Percentiles rank a stretch among this genome's conserved stretches.
These are phyloP conservation scores for Arachis hypogaea DNA, from an alignment of 306 rosid species.

Conservation along the genomic window DNA sequence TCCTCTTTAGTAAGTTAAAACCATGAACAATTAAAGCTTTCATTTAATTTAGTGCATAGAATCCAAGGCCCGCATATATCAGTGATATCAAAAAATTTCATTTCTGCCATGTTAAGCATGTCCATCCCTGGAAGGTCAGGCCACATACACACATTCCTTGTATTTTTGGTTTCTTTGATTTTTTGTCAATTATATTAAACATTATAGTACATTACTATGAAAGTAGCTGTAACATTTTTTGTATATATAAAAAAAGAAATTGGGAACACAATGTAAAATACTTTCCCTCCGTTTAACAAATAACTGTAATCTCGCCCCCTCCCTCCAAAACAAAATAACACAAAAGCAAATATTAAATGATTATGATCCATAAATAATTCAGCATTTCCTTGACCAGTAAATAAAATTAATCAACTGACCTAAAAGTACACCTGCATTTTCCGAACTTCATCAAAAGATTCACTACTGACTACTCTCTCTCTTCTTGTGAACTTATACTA, in stretches of 20 bases:
- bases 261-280: slow-evolving; percentile 39
- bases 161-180: neutral
- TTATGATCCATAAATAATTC: slow-evolving; percentile 45
- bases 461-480: slow-evolving; percentile 10
- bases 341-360: slow-evolving; percentile 34
- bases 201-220: slow-evolving; percentile 5
- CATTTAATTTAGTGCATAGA: neutral
- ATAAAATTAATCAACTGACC: slow-evolving; percentile 54
- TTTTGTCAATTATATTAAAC: neutral
- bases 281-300: slow-evolving; percentile 1
- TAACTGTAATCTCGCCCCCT: slow-evolving; percentile 13
- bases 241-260: slow-evolving; percentile 6
- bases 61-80: neutral
- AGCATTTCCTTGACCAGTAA: slow-evolving; percentile 47
- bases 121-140: neutral
- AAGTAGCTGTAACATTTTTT: slow-evolving; percentile 40
- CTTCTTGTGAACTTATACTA: slow-evolving; percentile 28
- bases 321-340: slow-evolving; percentile 31
- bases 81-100: neutral
- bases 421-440: slow-evolving; percentile 38
- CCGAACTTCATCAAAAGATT: slow-evolving; percentile 37
- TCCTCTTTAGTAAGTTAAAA: neutral
- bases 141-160: slow-evolving; percentile 4
- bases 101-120: neutral
- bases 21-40: neutral